These are phyloP conservation scores for Anisodus acutangulus DNA, from an alignment of 257 asterid genomes.

Conservation along the genomic window DNA sequence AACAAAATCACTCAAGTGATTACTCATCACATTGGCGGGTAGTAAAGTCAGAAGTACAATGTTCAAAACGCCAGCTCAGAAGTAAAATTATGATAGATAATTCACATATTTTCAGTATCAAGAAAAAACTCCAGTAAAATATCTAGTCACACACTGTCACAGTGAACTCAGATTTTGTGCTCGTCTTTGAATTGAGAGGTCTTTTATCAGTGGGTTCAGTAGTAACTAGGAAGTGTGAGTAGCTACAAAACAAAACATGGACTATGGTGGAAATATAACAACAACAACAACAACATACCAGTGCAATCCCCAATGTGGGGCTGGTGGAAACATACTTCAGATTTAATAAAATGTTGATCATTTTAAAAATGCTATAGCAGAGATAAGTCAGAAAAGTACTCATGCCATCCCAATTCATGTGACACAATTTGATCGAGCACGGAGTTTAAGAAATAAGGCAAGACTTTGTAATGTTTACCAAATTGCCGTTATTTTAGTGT, in stretches of 20 bases:
- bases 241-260: neutral
- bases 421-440: too few relatives aligned
- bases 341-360: neutral
- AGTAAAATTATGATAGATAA: slow-evolving; percentile 1
- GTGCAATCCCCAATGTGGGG: too few relatives aligned
- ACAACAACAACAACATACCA: too few relatives aligned
- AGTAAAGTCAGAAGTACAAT: neutral
- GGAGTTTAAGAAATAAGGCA: too few relatives aligned
- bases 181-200: neutral
- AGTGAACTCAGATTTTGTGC: neutral
- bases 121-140: slow-evolving; percentile 19
- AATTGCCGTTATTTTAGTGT: too few relatives aligned
- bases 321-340: neutral
- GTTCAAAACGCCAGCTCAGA: neutral
- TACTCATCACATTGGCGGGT: neutral
- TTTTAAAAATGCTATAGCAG: neutral
- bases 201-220: neutral
- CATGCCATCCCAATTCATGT: too few relatives aligned
- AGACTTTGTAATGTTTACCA: too few relatives aligned
- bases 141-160: neutral
- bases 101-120: neutral
- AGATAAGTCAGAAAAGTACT: neutral
- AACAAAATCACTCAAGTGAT: neutral
- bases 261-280: neutral
- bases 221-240: neutral